Evolutionary conservation across 495 filamentous ascomycete species (phyloP).

Genomic region (Terfezia claveryi): DNA sequence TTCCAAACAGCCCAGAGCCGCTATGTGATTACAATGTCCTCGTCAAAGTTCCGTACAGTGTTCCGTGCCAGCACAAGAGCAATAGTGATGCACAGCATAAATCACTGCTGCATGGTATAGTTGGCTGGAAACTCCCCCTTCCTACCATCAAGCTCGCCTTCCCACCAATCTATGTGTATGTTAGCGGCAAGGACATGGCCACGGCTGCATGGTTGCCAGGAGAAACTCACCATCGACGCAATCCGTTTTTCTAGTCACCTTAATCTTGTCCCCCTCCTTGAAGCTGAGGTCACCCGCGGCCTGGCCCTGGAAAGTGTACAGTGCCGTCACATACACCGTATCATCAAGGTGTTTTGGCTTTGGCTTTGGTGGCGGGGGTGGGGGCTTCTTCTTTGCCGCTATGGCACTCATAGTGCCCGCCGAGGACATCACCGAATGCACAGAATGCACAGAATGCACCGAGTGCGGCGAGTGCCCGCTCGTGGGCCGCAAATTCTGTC

Average conservation of each 20-base stretch:
- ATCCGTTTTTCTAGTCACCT: slow-evolving; percentile 59
- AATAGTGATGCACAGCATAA: too few relatives aligned
- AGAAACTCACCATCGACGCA: slow-evolving; percentile 37
- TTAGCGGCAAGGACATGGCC: neutral
- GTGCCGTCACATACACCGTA: slow-evolving; percentile 49
- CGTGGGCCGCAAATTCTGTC: neutral
- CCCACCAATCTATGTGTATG: slow-evolving; percentile 56
- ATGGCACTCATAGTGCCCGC: slow-evolving; percentile 19
- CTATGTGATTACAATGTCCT: too few relatives aligned
- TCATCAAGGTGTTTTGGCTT: slow-evolving; percentile 21
- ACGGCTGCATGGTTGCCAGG: neutral
- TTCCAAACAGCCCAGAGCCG: too few relatives aligned
- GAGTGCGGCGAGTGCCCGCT: neutral
- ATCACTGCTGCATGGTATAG: slow-evolving; percentile 34
- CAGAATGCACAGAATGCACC: too few relatives aligned
- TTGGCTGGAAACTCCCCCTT: slow-evolving; percentile 79
- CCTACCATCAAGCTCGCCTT: slow-evolving; percentile 55
- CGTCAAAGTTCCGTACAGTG: too few relatives aligned
- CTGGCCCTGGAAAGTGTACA: slow-evolving; percentile 61
- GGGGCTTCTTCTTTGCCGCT: slow-evolving; percentile 41
- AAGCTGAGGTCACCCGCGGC: slow-evolving; percentile 57
- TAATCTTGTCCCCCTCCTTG: slow-evolving; percentile 64
- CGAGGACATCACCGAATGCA: slow-evolving; percentile 4
- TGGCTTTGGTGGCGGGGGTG: slow-evolving; percentile 49
- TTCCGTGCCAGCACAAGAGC: too few relatives aligned